These are phyloP conservation scores for Cicer bijugum DNA, from an alignment of 306 rosid species.

Conservation along the genomic window DNA sequence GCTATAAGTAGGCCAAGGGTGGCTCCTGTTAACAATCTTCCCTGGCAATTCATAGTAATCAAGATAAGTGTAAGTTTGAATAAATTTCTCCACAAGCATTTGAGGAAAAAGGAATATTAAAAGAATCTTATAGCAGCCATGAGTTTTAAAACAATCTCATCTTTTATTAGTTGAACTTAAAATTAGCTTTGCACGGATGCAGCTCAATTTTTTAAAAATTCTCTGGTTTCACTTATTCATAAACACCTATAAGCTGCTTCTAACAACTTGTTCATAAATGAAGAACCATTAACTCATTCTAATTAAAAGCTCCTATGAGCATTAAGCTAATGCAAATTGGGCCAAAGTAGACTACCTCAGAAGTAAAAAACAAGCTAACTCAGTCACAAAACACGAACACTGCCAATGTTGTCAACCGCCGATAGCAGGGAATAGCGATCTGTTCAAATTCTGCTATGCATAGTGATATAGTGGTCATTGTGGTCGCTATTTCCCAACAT, in stretches of 20 bases:
- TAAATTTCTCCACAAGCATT: not conserved
- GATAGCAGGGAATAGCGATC: too few species aligned
- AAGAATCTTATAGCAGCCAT: not conserved
- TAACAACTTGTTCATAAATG: not conserved
- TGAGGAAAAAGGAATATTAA: not conserved
- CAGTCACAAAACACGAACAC: too few species aligned
- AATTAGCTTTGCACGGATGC: not conserved
- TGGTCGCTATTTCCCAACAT: too few species aligned
- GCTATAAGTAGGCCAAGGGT: conserved; percentile 82
- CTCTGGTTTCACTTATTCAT: not conserved
- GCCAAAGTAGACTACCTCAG: conserved; percentile 16
- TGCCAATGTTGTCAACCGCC: too few species aligned
- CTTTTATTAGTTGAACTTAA: not conserved
- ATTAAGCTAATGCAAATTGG: not conserved
- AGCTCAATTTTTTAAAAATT: not conserved
- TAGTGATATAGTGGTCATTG: too few species aligned
- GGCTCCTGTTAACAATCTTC: conserved; percentile 82
- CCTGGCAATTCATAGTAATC: conserved; percentile 59
- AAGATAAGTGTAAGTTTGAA: not conserved
- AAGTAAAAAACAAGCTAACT: conserved; percentile 3
- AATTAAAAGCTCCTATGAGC: not conserved
- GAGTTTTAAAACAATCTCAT: not conserved
- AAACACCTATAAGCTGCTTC: not conserved
- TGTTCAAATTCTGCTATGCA: too few species aligned
- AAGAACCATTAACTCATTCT: not conserved